A percentile compares a stretch with the other conserved stretches of the same genome.
phyloP scores from a whole-genome alignment of 257 asterid genomes.

The Nyctanthes arbortristis region DNA sequence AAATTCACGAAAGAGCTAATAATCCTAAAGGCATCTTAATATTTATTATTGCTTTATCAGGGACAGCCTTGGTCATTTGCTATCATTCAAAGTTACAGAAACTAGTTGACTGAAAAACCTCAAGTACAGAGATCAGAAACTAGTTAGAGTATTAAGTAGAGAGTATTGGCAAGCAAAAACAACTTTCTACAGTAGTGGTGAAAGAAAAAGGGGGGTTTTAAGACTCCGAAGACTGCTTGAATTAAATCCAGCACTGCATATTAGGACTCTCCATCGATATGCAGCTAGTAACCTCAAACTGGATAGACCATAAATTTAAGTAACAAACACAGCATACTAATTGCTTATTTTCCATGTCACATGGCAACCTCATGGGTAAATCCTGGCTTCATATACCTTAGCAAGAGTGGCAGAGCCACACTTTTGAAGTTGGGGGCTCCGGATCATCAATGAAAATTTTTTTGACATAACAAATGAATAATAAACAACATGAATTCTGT shows the following conservation, averaged over 20 bases:
- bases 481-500: no score
- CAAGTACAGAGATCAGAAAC: not conserved
- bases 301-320: not conserved
- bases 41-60: not conserved
- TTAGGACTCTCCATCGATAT: not conserved
- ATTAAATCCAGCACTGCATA: not conserved
- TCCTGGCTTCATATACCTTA: no score
- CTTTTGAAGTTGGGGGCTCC: no score
- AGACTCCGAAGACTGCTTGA: not conserved
- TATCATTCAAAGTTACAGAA: not conserved
- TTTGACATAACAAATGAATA: no score
- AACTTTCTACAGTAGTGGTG: not conserved
- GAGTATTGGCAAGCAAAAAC: not conserved
- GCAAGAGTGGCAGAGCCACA: no score
- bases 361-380: no score
- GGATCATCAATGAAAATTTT: no score
- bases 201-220: not conserved
- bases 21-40: not conserved
- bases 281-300: slow-evolving; percentile 2
- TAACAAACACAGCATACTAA: not conserved
- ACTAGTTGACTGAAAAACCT: not conserved
- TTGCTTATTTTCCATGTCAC: no score
- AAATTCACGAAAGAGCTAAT: not conserved
- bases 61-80: not conserved
- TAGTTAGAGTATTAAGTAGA: not conserved